phyloP scores from a whole-genome alignment of 2,329 filamentous ascomycete genomes.

The Exophiala sp. region DNA sequence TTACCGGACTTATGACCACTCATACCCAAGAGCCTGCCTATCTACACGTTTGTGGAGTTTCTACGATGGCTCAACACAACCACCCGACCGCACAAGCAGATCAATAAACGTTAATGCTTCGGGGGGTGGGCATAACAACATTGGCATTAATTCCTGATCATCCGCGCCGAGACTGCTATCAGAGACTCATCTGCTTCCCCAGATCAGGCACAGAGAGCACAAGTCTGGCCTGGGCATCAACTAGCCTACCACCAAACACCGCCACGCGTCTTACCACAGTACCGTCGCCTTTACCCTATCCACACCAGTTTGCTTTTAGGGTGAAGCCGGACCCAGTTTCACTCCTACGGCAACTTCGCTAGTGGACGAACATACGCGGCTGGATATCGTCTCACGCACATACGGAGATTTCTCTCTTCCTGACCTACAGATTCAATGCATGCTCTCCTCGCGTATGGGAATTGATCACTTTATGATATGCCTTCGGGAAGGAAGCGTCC shows the following conservation, averaged over 20 bases:
- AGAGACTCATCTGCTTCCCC: not conserved
- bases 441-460: too few relatives aligned
- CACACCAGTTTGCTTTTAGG: not conserved
- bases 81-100: too few relatives aligned
- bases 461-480: too few relatives aligned
- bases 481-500: too few relatives aligned
- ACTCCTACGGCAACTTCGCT: not conserved
- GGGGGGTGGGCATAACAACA: too few relatives aligned
- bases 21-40: not conserved
- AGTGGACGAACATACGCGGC: too few relatives aligned
- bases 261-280: slow-evolving; percentile 5
- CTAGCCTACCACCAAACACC: slow-evolving; percentile 1
- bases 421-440: too few relatives aligned
- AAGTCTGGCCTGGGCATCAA: not conserved
- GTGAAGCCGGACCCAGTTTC: not conserved
- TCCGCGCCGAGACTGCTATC: not conserved
- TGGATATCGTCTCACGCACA: too few relatives aligned
- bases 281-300: not conserved
- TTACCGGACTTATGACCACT: not conserved
- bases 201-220: not conserved
- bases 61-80: too few relatives aligned
- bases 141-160: not conserved
- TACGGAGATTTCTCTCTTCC: too few relatives aligned
- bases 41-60: too few relatives aligned
- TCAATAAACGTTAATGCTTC: too few relatives aligned